Percentiles rank a stretch among this genome's conserved stretches.
phyloP scores from a whole-genome alignment of 495 filamentous ascomycete species.

The Neurospora africana region DNA sequence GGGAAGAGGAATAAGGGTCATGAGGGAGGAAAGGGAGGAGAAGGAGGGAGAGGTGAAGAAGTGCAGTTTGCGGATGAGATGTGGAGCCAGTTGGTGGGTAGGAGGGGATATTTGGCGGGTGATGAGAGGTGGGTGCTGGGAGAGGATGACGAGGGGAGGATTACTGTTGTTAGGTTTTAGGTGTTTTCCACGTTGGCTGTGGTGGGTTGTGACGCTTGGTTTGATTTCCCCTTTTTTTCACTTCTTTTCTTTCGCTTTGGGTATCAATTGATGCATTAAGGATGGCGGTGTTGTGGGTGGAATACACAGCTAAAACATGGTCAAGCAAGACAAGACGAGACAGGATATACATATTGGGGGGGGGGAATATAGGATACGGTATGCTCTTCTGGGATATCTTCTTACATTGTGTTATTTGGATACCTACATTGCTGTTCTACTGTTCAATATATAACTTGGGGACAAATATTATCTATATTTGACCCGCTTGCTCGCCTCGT shows the following conservation, averaged over 20 bases:
- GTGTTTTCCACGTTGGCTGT: background rate
- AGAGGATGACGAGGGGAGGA: slow-evolving; percentile 40
- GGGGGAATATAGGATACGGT: background rate
- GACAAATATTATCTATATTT: too few relatives aligned
- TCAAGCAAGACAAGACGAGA: background rate
- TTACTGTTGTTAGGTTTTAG: slow-evolving; percentile 48
- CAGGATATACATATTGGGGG: background rate
- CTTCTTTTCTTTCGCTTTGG: background rate
- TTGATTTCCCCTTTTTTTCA: background rate
- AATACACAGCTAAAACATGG: background rate
- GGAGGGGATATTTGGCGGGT: slow-evolving; percentile 47
- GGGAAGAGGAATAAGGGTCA: background rate
- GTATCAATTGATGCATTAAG: background rate
- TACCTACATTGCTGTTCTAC: background rate
- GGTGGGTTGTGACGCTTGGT: background rate
- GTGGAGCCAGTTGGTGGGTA: slow-evolving; percentile 41
- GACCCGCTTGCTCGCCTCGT: background rate
- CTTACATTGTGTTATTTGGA: background rate
- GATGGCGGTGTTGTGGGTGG: background rate
- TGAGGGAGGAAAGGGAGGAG: slow-evolving; percentile 6
- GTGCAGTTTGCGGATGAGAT: slow-evolving; percentile 33
- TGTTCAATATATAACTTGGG: background rate
- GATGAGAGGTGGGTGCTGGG: slow-evolving; percentile 56
- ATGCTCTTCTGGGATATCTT: background rate
- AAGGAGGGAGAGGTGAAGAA: slow-evolving; percentile 16